A percentile compares a stretch with the other conserved stretches of the same genome.
These are phyloP conservation scores for Umbilicaria muhlenbergii DNA, from an alignment of 495 filamentous ascomycete genomes.

Conservation along the genomic window DNA sequence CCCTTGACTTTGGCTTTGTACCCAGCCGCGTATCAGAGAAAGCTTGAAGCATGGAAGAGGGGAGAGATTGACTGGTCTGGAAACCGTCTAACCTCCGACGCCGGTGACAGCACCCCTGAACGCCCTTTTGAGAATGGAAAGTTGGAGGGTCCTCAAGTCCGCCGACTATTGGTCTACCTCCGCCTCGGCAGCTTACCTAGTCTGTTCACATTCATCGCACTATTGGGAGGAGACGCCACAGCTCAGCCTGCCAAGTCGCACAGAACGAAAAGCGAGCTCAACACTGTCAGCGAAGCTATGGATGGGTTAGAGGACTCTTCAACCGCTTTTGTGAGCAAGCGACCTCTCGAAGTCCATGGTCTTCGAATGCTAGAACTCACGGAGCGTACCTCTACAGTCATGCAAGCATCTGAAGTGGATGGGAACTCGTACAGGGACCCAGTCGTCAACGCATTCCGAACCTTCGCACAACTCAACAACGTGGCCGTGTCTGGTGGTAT, in stretches of 20 bases:
- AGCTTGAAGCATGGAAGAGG: conserved; percentile 74
- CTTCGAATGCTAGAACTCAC: conserved; percentile 77
- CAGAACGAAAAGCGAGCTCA: conserved; percentile 8
- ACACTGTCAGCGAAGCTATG: neutral
- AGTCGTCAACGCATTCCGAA: conserved; percentile 80
- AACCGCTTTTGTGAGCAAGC: conserved; percentile 17
- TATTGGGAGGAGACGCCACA: conserved; percentile 44
- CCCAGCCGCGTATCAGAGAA: conserved; percentile 80
- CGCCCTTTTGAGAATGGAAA: conserved; percentile 32
- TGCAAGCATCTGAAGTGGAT: conserved; percentile 77
- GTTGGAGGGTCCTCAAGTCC: conserved; percentile 20
- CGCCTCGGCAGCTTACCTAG: conserved; percentile 83
- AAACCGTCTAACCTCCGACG: conserved; percentile 29
- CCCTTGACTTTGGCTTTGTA: conserved; percentile 67
- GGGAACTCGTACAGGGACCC: conserved; percentile 67
- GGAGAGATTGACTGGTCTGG: conserved; percentile 94
- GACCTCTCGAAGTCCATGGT: conserved; percentile 67
- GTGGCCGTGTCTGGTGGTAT: conserved; percentile 71
- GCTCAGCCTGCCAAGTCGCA: conserved; percentile 30
- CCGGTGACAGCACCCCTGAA: conserved; percentile 21
- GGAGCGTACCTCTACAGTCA: conserved; percentile 86
- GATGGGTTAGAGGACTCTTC: conserved; percentile 14
- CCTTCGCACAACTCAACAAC: conserved; percentile 73
- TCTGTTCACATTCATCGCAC: conserved; percentile 67
- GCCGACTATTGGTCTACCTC: conserved; percentile 47